A percentile compares a stretch with the other conserved stretches of the same genome.
Evolutionary conservation across 768 basidiomycete genomes (phyloP).

Genomic region (Termitomyces sp.): DNA sequence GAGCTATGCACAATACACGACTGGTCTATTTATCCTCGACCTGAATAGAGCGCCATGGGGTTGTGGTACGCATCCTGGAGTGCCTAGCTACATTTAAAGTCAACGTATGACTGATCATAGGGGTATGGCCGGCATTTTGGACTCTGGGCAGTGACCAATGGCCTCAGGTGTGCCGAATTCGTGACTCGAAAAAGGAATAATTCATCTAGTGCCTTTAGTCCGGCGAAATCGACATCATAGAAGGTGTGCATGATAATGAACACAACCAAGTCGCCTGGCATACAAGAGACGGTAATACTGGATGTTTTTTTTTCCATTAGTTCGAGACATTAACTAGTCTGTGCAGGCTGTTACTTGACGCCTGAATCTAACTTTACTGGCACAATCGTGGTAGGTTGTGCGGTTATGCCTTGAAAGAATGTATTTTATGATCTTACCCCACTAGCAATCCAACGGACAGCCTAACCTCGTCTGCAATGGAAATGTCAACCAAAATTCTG

Average conservation of each 20-base stretch:
- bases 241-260: conserved; percentile 79
- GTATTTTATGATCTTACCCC: not conserved
- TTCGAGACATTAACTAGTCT: conserved; percentile 1
- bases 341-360: conserved; percentile 53
- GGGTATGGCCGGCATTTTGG: conserved; percentile 85
- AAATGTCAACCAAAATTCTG: conserved; percentile 49
- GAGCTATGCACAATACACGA: conserved; percentile 55
- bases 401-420: conserved; percentile 17
- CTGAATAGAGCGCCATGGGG: conserved; percentile 83
- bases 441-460: conserved; percentile 39
- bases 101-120: conserved; percentile 24
- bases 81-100: not conserved
- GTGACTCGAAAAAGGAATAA: not conserved
- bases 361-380: conserved; percentile 55
- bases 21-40: conserved; percentile 82
- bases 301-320: not conserved
- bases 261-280: conserved; percentile 86
- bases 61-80: conserved; percentile 52
- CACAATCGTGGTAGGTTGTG: conserved; percentile 46
- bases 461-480: conserved; percentile 54
- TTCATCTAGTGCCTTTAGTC: conserved; percentile 31
- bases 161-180: conserved; percentile 48
- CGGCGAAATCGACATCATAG: conserved; percentile 81
- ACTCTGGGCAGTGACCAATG: conserved; percentile 53
- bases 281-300: conserved; percentile 51